Evolutionary conservation across 2,329 filamentous ascomycete species (phyloP).

Genomic region (Canariomyces notabilis): DNA sequence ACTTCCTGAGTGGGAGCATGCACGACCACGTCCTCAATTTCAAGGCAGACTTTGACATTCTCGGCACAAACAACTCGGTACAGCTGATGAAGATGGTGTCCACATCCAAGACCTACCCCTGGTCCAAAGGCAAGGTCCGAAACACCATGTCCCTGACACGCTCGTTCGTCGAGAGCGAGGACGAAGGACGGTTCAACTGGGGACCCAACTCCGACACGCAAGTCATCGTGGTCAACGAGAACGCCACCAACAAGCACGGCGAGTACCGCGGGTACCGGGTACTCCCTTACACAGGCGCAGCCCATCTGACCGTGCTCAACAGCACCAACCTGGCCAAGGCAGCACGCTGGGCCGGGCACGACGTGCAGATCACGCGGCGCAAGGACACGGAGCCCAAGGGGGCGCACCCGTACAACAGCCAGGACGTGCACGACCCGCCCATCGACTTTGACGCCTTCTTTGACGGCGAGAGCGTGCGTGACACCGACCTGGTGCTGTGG

Average conservation of each 20-base stretch:
- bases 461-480: conserved; percentile 36
- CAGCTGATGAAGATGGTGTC: conserved; percentile 33
- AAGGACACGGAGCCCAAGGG: conserved; percentile 48
- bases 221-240: conserved; percentile 48
- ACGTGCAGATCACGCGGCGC: conserved; percentile 46
- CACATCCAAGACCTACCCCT: conserved; percentile 37
- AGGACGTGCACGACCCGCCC: conserved; percentile 41
- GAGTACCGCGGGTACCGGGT: conserved; percentile 49
- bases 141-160: conserved; percentile 50
- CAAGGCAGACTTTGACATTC: conserved; percentile 50
- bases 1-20: conserved; percentile 44
- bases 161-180: conserved; percentile 38
- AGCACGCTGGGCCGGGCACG: conserved; percentile 44
- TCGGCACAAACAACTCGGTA: conserved; percentile 43
- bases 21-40: conserved; percentile 54
- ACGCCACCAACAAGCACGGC: conserved; percentile 44
- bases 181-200: conserved; percentile 44
- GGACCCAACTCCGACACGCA: conserved; percentile 41
- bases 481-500: conserved; percentile 47
- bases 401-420: conserved; percentile 33
- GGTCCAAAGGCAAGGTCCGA: conserved; percentile 39
- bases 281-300: conserved; percentile 33
- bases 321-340: conserved; percentile 38
- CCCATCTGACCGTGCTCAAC: no score
- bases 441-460: conserved; percentile 48